Evolutionary conservation across 768 basidiomycete genomes (phyloP), one percentile per base, ranked within the genome.

Genomic region (Kwoniella botswanensis): DNA sequence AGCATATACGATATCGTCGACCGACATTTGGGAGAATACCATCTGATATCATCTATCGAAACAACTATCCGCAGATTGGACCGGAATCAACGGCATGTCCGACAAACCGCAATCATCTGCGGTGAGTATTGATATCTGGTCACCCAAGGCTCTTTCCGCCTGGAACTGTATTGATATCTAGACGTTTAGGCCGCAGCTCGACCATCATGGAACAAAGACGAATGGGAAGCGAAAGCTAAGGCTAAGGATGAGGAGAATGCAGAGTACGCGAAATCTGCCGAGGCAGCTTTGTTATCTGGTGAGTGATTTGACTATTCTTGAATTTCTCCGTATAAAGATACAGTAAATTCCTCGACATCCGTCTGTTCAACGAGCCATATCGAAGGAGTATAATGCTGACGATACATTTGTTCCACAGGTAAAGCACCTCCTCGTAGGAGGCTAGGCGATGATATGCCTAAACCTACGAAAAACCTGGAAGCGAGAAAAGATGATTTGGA

Each of bases 141-240:
- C 35, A 7, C 3, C 3, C 35, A 35, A 35, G 6, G 35, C 35
- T 35, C 35, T 35, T 35, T 7, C 35, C 58, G 24, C 26, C 54
- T 15, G n/a, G n/a, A 63, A 7, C 3, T 6, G 6, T 44, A 29
- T 21, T 63, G n/a, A 43, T 5, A 17, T 17, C 42, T 55, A 17
- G 17, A n/a, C 44, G 6, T 60, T n/a, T 21, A 68, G 67, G 50
- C 60, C 35, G 61, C 68, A 26, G 70, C 65, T 53, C 85, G 94
- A 59, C 91, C 91, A 85, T 93, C 90, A 87, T 98, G 95, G 94
- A 92, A 97, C 86, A 93, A 94, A 85, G 90, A 94, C n/a, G 82
- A 80, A 53, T 83, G 81, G 73, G 73, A 74, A 15, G 81, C 80
- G 12, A 82, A 82, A 74, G 82, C 83, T 6, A 80, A 82, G 72